Percentiles rank a stretch among this genome's conserved stretches.
phyloP scores from a whole-genome alignment of 768 basidiomycete genomes.

The Daedalea quercina region DNA sequence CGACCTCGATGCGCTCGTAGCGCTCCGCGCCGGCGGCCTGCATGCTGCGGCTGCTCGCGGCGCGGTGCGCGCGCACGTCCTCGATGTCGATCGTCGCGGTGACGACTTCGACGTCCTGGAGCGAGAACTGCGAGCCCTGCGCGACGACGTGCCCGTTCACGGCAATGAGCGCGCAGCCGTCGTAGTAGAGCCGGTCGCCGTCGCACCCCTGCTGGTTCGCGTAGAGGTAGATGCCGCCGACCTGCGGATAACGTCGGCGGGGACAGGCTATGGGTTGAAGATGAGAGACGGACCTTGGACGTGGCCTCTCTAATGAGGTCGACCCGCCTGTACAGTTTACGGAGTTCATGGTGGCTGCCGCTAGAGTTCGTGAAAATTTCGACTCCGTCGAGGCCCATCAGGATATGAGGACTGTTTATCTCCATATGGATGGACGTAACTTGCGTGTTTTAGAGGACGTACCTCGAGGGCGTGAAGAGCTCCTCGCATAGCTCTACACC shows the following conservation, averaged over 20 bases:
- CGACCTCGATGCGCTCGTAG: conserved; percentile 80
- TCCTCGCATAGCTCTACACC: conserved; percentile 98
- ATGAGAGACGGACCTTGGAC: conserved; percentile 54
- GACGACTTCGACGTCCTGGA: conserved; percentile 94
- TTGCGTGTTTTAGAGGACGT: neutral
- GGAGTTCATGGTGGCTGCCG: conserved; percentile 95
- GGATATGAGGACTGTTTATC: conserved; percentile 76
- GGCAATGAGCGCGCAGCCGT: conserved; percentile 94
- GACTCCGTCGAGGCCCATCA: conserved; percentile 97
- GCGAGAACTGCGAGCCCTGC: conserved; percentile 94
- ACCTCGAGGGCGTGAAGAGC: conserved; percentile 95
- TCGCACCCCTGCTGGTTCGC: conserved; percentile 99
- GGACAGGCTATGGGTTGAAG: neutral
- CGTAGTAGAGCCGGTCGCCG: conserved; percentile 96
- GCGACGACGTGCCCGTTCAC: conserved; percentile 90
- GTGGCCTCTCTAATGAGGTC: conserved; percentile 98
- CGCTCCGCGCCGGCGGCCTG: conserved; percentile 74
- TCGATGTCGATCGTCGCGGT: conserved; percentile 96
- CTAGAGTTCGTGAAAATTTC: conserved; percentile 99
- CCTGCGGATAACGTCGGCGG: conserved; percentile 45
- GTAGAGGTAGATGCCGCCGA: conserved; percentile 95
- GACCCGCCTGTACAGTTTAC: conserved; percentile 88
- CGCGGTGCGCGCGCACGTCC: conserved; percentile 86
- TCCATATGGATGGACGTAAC: too few species aligned
- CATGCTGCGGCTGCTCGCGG: conserved; percentile 78